A percentile compares a stretch with the other conserved stretches of the same genome.
Conservation (phyloP, 805 yeast species). For the Cyberlindnera galapagoensis region DNA sequence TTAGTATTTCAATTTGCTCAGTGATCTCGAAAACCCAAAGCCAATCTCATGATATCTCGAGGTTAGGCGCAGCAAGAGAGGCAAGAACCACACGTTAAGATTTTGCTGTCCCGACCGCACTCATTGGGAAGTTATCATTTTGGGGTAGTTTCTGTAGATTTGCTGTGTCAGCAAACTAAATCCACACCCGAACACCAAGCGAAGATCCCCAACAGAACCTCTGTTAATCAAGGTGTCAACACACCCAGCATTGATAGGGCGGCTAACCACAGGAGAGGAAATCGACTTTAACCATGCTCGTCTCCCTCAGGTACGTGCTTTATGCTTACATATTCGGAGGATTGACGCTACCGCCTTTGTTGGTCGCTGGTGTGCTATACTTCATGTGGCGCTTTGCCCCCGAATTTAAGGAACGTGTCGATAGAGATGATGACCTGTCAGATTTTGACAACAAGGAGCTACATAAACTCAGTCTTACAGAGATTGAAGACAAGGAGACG, state of each 20-base stretch:
- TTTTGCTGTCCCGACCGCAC: too few relatives aligned
- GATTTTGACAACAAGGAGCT: constrained; percentile 23
- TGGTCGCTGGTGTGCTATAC: constrained; percentile 34
- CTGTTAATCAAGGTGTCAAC: not conserved
- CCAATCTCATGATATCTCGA: too few relatives aligned
- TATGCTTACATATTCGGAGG: constrained; percentile 70
- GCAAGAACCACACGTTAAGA: too few relatives aligned
- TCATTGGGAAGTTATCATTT: too few relatives aligned
- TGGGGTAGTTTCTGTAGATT: too few relatives aligned
- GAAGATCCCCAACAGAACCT: too few relatives aligned
- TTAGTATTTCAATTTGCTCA: too few relatives aligned
- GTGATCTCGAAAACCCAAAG: too few relatives aligned
- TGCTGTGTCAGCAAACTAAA: too few relatives aligned
- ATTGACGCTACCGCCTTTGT: constrained; percentile 65
- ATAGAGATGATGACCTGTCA: constrained; percentile 18
- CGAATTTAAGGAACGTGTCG: constrained; percentile 20
- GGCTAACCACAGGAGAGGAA: not conserved
- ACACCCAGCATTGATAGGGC: not conserved
- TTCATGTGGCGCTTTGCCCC: constrained; percentile 31
- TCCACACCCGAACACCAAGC: too few relatives aligned
- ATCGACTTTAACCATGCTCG: constrained; percentile 1
- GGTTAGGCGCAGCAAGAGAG: too few relatives aligned
- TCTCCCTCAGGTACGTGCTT: constrained; percentile 22
- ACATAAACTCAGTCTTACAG: constrained; percentile 48
- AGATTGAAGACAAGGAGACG: constrained; percentile 51